Evolutionary conservation across 1,139 yeast genomes (phyloP).

Genomic region (Kurtzmaniella natalensis): DNA sequence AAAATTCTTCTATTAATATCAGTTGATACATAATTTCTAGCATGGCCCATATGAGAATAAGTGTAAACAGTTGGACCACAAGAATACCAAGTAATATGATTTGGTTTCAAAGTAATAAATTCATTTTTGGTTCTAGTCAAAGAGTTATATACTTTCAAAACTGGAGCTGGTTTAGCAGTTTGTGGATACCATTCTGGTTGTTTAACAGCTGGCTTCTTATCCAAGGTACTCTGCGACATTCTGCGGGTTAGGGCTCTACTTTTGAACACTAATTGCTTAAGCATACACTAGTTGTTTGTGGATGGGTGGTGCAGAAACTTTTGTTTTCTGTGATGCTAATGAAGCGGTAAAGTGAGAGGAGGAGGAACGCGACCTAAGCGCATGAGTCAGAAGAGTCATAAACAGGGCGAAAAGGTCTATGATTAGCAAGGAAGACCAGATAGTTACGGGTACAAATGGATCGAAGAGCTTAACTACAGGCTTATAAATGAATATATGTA

Average conservation of each 20-base stretch:
- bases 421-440: no score
- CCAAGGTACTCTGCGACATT: slow-evolving; percentile 18
- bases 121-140: slow-evolving; percentile 77
- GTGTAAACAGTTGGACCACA: slow-evolving; percentile 99
- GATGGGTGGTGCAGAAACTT: background rate
- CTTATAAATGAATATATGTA: no score
- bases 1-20: slow-evolving; percentile 88
- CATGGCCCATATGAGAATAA: slow-evolving; percentile 99
- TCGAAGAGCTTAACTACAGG: no score
- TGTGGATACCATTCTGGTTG: slow-evolving; percentile 42
- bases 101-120: slow-evolving; percentile 60
- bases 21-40: slow-evolving; percentile 90
- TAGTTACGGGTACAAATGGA: no score
- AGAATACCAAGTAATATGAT: slow-evolving; percentile 86
- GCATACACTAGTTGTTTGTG: slow-evolving; percentile 3
- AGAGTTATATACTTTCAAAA: slow-evolving; percentile 59
- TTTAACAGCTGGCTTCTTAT: slow-evolving; percentile 25
- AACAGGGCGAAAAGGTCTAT: no score
- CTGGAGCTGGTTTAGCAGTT: slow-evolving; percentile 13
- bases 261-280: slow-evolving; percentile 2
- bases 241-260: slow-evolving; percentile 7
- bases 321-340: no score
- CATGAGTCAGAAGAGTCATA: no score
- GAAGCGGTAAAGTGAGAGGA: no score
- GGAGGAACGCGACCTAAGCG: no score